Evolutionary conservation across 2,329 filamentous ascomycete species (phyloP).

Genomic region (Pseudocercospora eumusae): DNA sequence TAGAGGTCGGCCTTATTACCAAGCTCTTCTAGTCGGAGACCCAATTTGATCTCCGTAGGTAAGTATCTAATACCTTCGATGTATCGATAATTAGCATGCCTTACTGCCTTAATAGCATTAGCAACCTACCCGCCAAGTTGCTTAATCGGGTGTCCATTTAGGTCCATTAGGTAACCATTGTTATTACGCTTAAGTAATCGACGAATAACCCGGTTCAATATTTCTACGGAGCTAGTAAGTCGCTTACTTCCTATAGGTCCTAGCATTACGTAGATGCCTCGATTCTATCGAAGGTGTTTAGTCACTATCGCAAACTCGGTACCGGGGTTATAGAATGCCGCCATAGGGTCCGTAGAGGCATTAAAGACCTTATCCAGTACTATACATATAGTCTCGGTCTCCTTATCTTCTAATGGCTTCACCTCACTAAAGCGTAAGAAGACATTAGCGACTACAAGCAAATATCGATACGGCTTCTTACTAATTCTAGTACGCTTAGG

Average conservation of each 20-base stretch:
- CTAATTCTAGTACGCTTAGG: background rate
- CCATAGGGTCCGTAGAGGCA: background rate
- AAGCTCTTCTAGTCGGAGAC: background rate
- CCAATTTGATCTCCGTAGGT: background rate
- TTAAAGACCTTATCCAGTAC: background rate
- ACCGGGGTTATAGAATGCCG: background rate
- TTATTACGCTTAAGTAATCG: background rate
- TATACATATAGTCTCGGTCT: background rate
- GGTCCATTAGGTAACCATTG: background rate
- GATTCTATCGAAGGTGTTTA: background rate
- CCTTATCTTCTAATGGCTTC: background rate
- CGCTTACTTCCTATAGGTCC: background rate
- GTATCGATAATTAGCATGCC: background rate
- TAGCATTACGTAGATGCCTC: background rate
- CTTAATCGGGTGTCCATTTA: background rate
- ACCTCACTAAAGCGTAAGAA: background rate
- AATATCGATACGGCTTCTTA: background rate
- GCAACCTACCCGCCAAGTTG: background rate
- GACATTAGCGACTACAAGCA: background rate
- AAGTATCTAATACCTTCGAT: background rate
- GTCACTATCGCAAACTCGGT: background rate
- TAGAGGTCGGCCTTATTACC: background rate
- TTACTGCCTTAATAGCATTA: background rate
- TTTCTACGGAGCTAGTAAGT: background rate
- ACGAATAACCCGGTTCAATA: background rate